phyloP scores from a whole-genome alignment of 129 eudicot species.

The Solidago caesia region DNA sequence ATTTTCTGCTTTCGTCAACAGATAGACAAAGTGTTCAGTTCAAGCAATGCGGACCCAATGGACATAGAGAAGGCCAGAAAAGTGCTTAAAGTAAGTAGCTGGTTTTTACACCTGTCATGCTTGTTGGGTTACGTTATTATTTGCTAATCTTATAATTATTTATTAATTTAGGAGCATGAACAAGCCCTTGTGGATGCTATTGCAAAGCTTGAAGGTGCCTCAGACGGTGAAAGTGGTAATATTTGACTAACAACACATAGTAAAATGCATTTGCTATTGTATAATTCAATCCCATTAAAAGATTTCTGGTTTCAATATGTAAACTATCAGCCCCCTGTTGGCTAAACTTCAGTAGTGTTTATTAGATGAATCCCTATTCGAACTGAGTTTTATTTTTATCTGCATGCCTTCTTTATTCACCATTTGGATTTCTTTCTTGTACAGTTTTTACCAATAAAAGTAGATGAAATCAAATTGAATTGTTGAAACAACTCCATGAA shows the following conservation, averaged over 20 bases:
- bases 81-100: conserved; percentile 46
- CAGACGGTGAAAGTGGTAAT: conserved; percentile 94
- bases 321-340: conserved; percentile 21
- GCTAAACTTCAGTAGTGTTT: conserved; percentile 8
- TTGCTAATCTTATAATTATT: background rate
- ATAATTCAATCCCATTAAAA: conserved; percentile 15
- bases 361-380: conserved; percentile 1
- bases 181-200: conserved; percentile 73
- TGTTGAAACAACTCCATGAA: too few relatives aligned
- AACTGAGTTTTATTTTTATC: background rate
- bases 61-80: conserved; percentile 71
- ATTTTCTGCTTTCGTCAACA: conserved; percentile 23
- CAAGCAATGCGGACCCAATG: conserved; percentile 53
- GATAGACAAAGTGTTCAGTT: conserved; percentile 76
- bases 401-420: background rate
- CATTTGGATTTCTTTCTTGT: background rate
- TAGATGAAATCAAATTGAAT: background rate
- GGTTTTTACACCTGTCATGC: background rate
- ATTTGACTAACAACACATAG: conserved; percentile 39
- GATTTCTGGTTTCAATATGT: conserved; percentile 21
- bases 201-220: conserved; percentile 74
- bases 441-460: background rate
- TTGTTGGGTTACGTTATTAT: background rate
- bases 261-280: conserved; percentile 19
- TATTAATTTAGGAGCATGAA: conserved; percentile 72